These are phyloP conservation scores for Nicotiana rustica DNA, from an alignment of 305 asterid species.

Conservation along the genomic window DNA sequence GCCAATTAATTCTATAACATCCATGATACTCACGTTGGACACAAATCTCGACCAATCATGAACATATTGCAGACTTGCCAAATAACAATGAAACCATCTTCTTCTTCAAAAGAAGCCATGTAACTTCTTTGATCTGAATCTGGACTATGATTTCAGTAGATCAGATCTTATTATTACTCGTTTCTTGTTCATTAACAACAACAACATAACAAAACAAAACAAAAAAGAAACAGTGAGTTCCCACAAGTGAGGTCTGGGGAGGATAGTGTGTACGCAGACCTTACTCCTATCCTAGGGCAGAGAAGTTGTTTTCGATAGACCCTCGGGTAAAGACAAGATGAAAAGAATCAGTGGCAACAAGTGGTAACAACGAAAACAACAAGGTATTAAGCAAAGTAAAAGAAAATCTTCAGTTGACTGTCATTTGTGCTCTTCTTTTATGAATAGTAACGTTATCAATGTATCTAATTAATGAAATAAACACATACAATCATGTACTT, in stretches of 20 bases:
- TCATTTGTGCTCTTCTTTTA: not conserved
- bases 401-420: not conserved
- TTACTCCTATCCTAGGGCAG: too few relatives aligned
- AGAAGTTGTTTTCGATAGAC: too few relatives aligned
- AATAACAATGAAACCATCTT: not conserved
- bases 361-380: too few relatives aligned
- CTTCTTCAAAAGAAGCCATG: not conserved
- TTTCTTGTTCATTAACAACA: not conserved
- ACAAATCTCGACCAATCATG: not conserved
- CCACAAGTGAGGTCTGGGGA: too few relatives aligned
- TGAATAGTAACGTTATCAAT: not conserved
- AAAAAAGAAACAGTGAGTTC: too few relatives aligned
- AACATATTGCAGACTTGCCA: not conserved
- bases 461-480: not conserved
- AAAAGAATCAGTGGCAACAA: too few relatives aligned
- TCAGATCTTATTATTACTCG: not conserved
- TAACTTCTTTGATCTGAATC: not conserved
- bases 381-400: not conserved
- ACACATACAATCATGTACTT: not conserved
- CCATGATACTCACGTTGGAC: not conserved
- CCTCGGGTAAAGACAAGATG: too few relatives aligned
- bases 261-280: too few relatives aligned
- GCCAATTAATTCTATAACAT: not conserved
- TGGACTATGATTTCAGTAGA: not conserved
- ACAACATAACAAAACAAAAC: too few relatives aligned